These are phyloP conservation scores for Alternaria infectoria DNA, from an alignment of 2,329 filamentous ascomycete species.

Conservation along the genomic window DNA sequence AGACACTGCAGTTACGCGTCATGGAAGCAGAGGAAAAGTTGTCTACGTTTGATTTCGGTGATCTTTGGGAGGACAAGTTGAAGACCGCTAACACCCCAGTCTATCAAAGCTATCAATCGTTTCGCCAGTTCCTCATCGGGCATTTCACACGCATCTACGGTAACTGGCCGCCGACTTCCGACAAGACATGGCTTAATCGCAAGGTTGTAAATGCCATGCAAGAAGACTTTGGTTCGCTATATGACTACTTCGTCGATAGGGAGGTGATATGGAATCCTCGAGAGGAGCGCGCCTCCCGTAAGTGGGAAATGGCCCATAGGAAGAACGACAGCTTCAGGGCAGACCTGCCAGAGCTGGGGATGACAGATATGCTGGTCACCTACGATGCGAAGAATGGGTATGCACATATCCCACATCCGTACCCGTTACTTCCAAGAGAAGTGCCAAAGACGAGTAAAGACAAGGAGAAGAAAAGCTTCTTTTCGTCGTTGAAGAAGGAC, in stretches of 20 bases:
- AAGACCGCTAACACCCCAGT: conserved; percentile 51
- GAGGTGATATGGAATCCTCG: conserved; percentile 70
- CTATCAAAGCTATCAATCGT: conserved; percentile 63
- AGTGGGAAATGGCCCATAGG: conserved; percentile 65
- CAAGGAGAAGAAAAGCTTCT: conserved; percentile 45
- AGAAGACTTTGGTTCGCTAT: conserved; percentile 70
- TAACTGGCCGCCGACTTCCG: conserved; percentile 64
- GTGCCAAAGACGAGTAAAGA: conserved; percentile 31
- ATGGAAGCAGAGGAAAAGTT: conserved; percentile 68
- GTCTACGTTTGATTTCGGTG: conserved; percentile 64
- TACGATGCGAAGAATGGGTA: conserved; percentile 69
- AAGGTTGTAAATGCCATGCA: conserved; percentile 64
- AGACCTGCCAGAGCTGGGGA: conserved; percentile 61
- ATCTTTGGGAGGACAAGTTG: conserved; percentile 60
- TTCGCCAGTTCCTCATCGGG: conserved; percentile 65
- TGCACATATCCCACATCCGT: conserved; percentile 62
- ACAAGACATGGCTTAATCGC: conserved; percentile 64
- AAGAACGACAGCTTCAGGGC: conserved; percentile 47
- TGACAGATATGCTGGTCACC: conserved; percentile 69
- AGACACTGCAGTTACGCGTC: conserved; percentile 68
- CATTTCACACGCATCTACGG: conserved; percentile 66
- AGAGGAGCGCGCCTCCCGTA: conserved; percentile 66
- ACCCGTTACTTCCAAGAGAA: conserved; percentile 64
- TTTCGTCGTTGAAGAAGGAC: conserved; percentile 44
- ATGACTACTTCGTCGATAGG: conserved; percentile 73